Evolutionary conservation across 148 eudicot species (phyloP).

Genomic region (Nepenthes gracilis): DNA sequence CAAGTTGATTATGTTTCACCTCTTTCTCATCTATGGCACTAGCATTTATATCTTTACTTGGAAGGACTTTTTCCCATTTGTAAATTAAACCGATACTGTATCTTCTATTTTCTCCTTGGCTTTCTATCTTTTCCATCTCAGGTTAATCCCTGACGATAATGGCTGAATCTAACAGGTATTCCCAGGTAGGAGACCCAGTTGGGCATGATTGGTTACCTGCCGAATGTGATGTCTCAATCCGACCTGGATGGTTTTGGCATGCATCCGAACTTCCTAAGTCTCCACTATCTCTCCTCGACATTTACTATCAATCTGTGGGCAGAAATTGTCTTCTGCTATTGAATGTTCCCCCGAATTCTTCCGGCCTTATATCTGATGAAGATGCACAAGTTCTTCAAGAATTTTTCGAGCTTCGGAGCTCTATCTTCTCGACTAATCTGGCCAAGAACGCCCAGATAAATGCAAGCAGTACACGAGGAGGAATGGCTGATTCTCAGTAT

Average conservation of each 20-base stretch:
- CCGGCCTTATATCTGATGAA: slow-evolving; percentile 67
- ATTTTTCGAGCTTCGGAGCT: slow-evolving; percentile 41
- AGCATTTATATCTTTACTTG: too few relatives aligned
- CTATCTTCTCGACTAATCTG: slow-evolving; percentile 52
- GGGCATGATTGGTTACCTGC: slow-evolving; percentile 92
- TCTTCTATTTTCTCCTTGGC: background rate
- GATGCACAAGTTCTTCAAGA: slow-evolving; percentile 60
- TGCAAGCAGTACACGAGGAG: slow-evolving; percentile 54
- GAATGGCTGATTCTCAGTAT: slow-evolving; percentile 19
- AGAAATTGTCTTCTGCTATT: slow-evolving; percentile 64
- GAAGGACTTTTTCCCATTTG: too few relatives aligned
- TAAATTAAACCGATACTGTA: too few relatives aligned
- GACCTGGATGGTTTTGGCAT: slow-evolving; percentile 97
- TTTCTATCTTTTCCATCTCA: background rate
- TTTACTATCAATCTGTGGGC: slow-evolving; percentile 78
- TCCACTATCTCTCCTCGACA: slow-evolving; percentile 53
- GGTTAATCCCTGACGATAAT: background rate
- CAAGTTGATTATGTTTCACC: too few relatives aligned
- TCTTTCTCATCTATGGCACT: too few relatives aligned
- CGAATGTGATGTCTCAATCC: slow-evolving; percentile 82
- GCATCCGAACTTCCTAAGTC: slow-evolving; percentile 64
- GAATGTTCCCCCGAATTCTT: slow-evolving; percentile 80
- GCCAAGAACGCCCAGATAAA: slow-evolving; percentile 35
- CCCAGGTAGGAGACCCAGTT: slow-evolving; percentile 42
- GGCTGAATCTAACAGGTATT: slow-evolving; percentile 30